Evolutionary conservation across 345 rosid genomes (phyloP), one percentile per base, ranked within the genome.

Genomic region (Hibiscus mutabilis): DNA sequence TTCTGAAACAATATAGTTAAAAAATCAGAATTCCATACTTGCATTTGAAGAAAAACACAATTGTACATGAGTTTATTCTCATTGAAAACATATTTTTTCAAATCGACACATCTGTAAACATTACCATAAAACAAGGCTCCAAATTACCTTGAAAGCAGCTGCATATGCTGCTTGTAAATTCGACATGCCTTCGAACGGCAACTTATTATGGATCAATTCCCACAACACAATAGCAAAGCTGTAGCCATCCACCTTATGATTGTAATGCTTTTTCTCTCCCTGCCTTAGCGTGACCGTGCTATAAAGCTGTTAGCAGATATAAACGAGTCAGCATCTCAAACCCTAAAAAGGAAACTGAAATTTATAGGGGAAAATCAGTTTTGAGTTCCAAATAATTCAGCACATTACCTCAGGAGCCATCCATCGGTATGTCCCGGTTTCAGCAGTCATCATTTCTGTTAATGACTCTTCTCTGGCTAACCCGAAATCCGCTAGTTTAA

Each of bases 361-460:
- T n/a, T 25, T 25, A 55, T 19, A 55, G 27, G 52, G 49, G 8
- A 6, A 72, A 44, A 24, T n/a, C 22, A 4, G 37, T 29, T 65
- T 14, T 44, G 62, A 19, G 52, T 37, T 37, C 53, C 27, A 3
- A 73, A 75, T 47, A 10, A 58, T 51, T 6, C 25, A 69, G 55
- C 70, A 24, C 60, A 58, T 40, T 74, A 91, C 99, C 96, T 95
- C 99, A 0, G 99, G 99, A 69, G 99, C 99, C 99, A 95, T 95
- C 99, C 99, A 95, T 21, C 99, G 87, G 60, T 95, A 95, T 14
- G 99, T 95, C 55, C 99, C 99, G 0, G 99, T 92, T 82, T 95
- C 99, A 66, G 99, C 98, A 25, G 99, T 95, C 99, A 95, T 95
- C 99, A 95, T 95, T 82, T 95, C 99, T 0, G 98, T 95, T 74